phyloP scores from a whole-genome alignment of 179 eudicot species.

The Silene vulgaris region DNA sequence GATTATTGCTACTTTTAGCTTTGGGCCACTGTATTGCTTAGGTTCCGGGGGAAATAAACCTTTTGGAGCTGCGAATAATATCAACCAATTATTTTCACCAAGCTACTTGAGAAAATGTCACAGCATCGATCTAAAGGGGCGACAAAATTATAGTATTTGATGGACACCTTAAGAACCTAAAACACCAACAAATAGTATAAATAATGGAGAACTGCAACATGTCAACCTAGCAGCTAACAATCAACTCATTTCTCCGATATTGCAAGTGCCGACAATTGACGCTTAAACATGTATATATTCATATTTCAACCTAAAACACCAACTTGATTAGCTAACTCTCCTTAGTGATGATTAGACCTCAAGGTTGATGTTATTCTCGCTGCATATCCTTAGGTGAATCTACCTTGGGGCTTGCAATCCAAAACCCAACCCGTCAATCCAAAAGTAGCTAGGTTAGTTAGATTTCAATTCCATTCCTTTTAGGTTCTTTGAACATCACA shows the following conservation, averaged over 20 bases:
- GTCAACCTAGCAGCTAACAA: conserved; percentile 3
- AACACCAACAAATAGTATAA: not conserved
- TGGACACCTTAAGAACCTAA: not conserved
- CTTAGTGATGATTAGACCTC: no score
- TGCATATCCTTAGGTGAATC: no score
- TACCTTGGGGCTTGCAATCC: no score
- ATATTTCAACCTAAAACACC: not conserved
- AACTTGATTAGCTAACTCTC: no score
- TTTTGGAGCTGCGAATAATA: conserved; percentile 68
- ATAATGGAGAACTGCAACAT: conserved; percentile 2
- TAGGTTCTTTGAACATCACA: no score
- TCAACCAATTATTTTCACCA: conserved; percentile 19
- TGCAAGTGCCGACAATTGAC: not conserved
- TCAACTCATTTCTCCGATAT: not conserved
- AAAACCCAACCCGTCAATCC: no score
- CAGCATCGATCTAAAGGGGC: not conserved
- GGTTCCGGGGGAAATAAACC: conserved; percentile 99
- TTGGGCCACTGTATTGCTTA: conserved; percentile 76
- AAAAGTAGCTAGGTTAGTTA: no score
- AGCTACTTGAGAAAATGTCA: not conserved
- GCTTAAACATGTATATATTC: not conserved
- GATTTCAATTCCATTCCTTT: no score
- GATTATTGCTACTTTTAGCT: conserved; percentile 91
- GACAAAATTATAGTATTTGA: not conserved
- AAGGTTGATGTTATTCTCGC: no score